These are phyloP conservation scores for Fraxinus greggii DNA, from an alignment of 305 asterid genomes.

Conservation along the genomic window DNA sequence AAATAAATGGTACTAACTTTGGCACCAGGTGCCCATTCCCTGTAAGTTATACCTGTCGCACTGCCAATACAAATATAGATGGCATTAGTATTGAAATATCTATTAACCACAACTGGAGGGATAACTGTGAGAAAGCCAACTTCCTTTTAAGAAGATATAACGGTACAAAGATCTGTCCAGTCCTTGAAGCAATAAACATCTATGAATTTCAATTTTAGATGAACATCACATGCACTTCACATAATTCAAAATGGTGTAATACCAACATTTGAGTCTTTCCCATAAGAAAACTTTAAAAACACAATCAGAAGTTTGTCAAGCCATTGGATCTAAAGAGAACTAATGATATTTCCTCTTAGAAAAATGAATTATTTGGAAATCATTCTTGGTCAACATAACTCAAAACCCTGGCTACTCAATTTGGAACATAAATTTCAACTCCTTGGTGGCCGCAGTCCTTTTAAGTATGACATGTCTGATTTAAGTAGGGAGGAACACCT, in stretches of 20 bases:
- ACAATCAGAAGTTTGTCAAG: constrained; percentile 5
- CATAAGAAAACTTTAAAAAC: constrained; percentile 14
- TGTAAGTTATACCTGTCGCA: constrained; percentile 89
- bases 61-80: constrained; percentile 51
- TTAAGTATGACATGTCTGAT: constrained; percentile 1
- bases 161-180: constrained; percentile 5
- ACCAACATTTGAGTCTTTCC: neutral
- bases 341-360: neutral
- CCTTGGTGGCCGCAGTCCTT: constrained; percentile 3
- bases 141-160: constrained; percentile 1
- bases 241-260: neutral
- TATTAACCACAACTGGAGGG: constrained; percentile 4
- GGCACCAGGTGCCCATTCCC: constrained; percentile 99
- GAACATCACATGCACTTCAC: constrained; percentile 11
- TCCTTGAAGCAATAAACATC: constrained; percentile 5
- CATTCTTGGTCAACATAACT: neutral
- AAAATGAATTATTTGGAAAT: constrained; percentile 13
- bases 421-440: constrained; percentile 1
- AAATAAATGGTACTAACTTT: constrained; percentile 56
- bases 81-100: constrained; percentile 25
- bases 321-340: neutral
- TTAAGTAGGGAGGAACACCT: constrained; percentile 18
- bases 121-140: neutral
- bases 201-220: neutral
- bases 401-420: constrained; percentile 7